Evolutionary conservation across 768 basidiomycete species (phyloP), one percentile per base, ranked within the genome.

Genomic region (Mycena kentingensis): DNA sequence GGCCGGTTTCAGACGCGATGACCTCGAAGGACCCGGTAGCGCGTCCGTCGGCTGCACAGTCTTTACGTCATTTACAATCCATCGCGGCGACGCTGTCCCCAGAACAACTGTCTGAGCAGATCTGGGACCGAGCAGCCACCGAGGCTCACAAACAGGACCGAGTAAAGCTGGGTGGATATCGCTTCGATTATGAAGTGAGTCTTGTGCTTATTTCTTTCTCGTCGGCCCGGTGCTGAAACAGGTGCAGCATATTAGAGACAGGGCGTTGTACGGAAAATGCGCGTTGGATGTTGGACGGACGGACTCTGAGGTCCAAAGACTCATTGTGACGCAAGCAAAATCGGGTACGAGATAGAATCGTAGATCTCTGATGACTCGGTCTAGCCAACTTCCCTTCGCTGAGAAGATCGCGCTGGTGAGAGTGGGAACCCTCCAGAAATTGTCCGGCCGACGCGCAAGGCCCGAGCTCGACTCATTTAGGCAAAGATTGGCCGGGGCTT

Each of bases 91-190:
- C 19, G 4, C n/a, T 57, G 15, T 4, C 50, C 8, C 37, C 49
- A 1, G 10, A 38, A 3, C 46, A 18, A 16, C 39, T 57, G 4
- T 28, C 35, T 7, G 31, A 26, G 2, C 55, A 52, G 8, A 52
- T 52, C 8, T 57, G 50, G 50, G 29, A 52, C 21, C 46, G 37
- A 31, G 50, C 46, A 16, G 47, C 46, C 2, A 46, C 27, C 15
- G 25, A 16, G 6, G 29, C 18, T 5, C 31, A 32, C 5, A 46
- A 31, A 22, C 45, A 27, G 2, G 27, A 28, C 5, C 54, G 54
- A 5, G 13, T 8, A 4, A 26, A 44, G n/a, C 35, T 50, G 5
- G 54, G 54, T 4, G 48, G 54, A 21, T 49, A 43, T 41, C 25
- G 36, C 12, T 21, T 37, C 29, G 52, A 54, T 16, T 48, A 42